Base-by-base conservation (phyloP, 306 rosid genomes). In the Pterocarpus macrocarpus region DNA sequence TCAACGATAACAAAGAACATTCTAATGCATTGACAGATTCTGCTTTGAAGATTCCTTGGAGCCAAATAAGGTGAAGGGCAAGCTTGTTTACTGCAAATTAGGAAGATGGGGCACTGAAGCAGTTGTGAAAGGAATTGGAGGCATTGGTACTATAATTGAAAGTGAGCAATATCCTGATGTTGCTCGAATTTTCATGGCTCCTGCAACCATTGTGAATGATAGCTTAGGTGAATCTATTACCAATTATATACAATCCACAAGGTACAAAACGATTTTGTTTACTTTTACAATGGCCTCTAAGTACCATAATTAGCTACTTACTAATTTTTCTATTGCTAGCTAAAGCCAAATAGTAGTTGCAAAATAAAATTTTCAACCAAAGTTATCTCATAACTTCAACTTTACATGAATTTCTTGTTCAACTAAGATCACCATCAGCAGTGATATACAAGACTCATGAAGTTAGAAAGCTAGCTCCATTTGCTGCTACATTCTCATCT, bases 101-200 rank as follows among this genome's bases (percentile, higher is more conserved):
- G 86, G 43, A 59, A 1, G 61, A 56, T 83, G 86, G 90, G 98
- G 99, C 1, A 59, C 85, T 38, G 99, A 95, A 56, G 75, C 96
- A 3, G 80, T 78, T 45, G 90, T 95, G 35, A 90, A 85, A 70
- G 71, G 44, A 72, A 41, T 88, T 47, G 99, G 99, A 8, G 99
- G 93, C 16, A 62, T 50, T 28, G 99, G 99, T 17, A 56, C 76
- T 13, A 78, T 95, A 50, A 5, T 90, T 61, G 89, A 88, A 79
- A 88, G 80, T 55, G 87, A 85, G 7, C 76, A 79, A 56, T 87
- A 58, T 85, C 90, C 61, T 65, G 98, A 93, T 64, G 75, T 80
- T 76, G 92, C 97, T 14, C 84, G 86, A 73, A 82, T 95, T 80
- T 95, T 82, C 86, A 90, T 95, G 92, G 94, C 94, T 11, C 98